Evolutionary conservation across 1,284 basidiomycete species (phyloP).

Genomic region (Rhodotorula sp.): DNA sequence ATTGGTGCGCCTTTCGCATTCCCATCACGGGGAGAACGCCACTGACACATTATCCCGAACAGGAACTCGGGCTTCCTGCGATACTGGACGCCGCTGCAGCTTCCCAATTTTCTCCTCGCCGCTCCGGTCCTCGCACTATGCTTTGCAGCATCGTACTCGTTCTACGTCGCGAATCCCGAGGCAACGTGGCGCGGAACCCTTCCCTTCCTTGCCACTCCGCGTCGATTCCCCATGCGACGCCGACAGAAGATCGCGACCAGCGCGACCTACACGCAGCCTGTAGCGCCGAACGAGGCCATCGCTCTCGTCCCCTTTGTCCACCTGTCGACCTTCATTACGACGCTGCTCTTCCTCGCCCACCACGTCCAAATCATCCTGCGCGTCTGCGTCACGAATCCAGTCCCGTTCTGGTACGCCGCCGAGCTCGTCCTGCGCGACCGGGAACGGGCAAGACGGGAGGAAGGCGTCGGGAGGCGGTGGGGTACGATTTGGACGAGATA

Average conservation of each 20-base stretch:
- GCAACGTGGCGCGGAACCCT: conserved; percentile 18
- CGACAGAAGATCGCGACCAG: neutral
- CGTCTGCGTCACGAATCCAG: conserved; percentile 71
- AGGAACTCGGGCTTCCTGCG: conserved; percentile 75
- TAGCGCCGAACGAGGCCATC: neutral
- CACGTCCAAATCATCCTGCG: conserved; percentile 90
- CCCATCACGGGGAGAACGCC: too few relatives aligned
- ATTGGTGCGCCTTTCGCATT: conserved; percentile 60
- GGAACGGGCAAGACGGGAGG: too few relatives aligned
- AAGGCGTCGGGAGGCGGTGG: neutral
- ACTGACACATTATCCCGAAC: neutral
- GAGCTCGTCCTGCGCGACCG: conserved; percentile 49
- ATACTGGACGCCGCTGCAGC: conserved; percentile 79
- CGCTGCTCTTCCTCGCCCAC: conserved; percentile 70
- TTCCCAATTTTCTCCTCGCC: conserved; percentile 84
- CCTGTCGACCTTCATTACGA: conserved; percentile 53
- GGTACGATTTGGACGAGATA: conserved; percentile 62
- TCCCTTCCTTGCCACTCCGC: neutral
- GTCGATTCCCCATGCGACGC: neutral
- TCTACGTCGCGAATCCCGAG: conserved; percentile 25
- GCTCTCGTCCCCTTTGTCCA: conserved; percentile 53
- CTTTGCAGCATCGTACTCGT: conserved; percentile 33
- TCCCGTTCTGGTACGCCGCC: conserved; percentile 79
- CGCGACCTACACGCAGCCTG: neutral
- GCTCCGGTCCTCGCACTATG: conserved; percentile 56